Evolutionary conservation across 441 rosid genomes (phyloP).

Genomic region (Syzygium syzygioides): DNA sequence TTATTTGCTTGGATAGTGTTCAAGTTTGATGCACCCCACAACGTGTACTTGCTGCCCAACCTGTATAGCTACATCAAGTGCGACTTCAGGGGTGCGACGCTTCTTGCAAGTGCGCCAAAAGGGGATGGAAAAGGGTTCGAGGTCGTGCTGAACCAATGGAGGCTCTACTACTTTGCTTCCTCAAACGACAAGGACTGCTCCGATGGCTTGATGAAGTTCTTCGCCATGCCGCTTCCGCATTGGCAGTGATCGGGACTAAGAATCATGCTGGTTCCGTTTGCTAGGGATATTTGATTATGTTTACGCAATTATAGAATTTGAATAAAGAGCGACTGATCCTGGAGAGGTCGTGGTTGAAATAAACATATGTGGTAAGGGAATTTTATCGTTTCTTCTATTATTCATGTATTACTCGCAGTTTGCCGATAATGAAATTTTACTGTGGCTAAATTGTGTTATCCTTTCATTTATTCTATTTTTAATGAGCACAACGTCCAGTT

Average conservation of each 20-base stretch:
- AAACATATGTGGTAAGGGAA: neutral
- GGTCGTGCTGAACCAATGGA: slow-evolving; percentile 4
- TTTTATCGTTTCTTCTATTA: neutral
- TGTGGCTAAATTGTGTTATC: neutral
- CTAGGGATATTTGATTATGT: neutral
- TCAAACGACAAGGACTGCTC: slow-evolving; percentile 9
- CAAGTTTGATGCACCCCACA: slow-evolving; percentile 15
- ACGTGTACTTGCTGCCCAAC: slow-evolving; percentile 18
- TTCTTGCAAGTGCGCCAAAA: neutral
- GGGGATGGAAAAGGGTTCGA: slow-evolving; percentile 9
- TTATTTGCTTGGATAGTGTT: slow-evolving; percentile 1
- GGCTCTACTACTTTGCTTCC: slow-evolving; percentile 18
- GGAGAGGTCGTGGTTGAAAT: neutral
- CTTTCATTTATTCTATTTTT: neutral
- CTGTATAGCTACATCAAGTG: slow-evolving; percentile 12
- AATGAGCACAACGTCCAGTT: neutral
- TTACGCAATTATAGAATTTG: neutral
- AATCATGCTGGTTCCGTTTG: neutral
- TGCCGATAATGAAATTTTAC: neutral
- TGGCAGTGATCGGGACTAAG: neutral
- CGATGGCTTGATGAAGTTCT: slow-evolving; percentile 23
- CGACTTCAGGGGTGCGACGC: slow-evolving; percentile 7
- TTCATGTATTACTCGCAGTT: neutral
- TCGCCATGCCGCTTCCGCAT: slow-evolving; percentile 10
- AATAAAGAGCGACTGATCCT: neutral